Evolutionary conservation across 352 stramenopile genomes (phyloP), one percentile per base, ranked within the genome.

Genomic region (Pythium plurisporium): DNA sequence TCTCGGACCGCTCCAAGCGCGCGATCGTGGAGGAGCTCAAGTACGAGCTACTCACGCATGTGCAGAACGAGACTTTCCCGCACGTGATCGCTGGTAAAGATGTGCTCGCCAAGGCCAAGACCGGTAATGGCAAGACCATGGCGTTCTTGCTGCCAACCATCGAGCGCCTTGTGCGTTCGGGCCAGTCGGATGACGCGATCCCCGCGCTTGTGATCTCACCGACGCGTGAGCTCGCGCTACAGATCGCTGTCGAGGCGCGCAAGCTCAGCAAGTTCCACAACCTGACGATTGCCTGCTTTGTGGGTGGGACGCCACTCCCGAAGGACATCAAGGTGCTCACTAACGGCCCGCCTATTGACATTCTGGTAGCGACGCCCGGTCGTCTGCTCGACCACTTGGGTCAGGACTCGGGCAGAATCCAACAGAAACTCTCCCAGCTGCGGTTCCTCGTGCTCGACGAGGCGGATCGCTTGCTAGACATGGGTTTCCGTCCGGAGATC

Each of bases 291-390:
- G 64, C 66, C 10, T 92, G 74, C 61, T 86, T 91, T 47, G 73
- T 89, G 52, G 95, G 95, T 7, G 95, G 95, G n/a, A 96, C 76
- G 5, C 95, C 90, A 42, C 93, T 98, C 45, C 76, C 83, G 46
- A 77, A 86, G 51, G 81, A 90, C 44, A 53, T 68, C 8, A 60
- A 63, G 45, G 50, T 59, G 31, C 65, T 92, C 14, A 70, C 62
- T 3, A 61, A 55, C 25, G 55, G 47, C 40, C 50, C 41, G 10
- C 67, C 71, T 3, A 71, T 96, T 25, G 84, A 99, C 69, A 93
- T 99, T 51, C 69, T 99, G 3, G 92, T 99, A 26, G 96, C 94
- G 10, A 99, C 96, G 5, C 97, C 97, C 5, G 97, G 97, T 12
- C 82, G 97, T 57, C 76, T 99, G 22, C 70, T 97, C 6, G 97